Percentiles rank a stretch among this genome's conserved stretches.
phyloP scores from a whole-genome alignment of 75 land plant genomes.

The Chamaecyparis obtusa region DNA sequence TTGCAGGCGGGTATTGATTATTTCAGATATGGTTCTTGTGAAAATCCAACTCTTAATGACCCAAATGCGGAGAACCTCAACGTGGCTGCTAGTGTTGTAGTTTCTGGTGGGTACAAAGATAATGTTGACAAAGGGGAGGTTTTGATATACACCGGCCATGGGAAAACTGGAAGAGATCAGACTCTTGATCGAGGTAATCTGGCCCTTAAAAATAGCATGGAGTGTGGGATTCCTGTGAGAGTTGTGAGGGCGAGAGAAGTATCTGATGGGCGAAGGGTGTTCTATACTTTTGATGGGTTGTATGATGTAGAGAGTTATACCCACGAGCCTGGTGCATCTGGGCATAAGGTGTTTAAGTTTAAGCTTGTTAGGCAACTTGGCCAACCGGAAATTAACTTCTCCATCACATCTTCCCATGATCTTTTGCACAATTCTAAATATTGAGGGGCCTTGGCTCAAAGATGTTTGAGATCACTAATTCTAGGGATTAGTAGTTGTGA shows the following conservation, averaged over 20 bases:
- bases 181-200: constrained; percentile 14
- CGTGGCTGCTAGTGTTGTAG: constrained; percentile 14
- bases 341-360: constrained; percentile 20
- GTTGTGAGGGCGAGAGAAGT: constrained; percentile 22
- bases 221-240: constrained; percentile 13
- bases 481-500: too few relatives aligned
- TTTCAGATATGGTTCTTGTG: background rate
- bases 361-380: constrained; percentile 23
- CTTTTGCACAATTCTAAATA: too few relatives aligned
- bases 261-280: background rate
- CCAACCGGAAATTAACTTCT: constrained; percentile 19
- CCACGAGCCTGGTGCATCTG: constrained; percentile 11
- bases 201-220: constrained; percentile 20
- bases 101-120: constrained; percentile 16
- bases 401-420: too few relatives aligned
- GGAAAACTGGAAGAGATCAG: constrained; percentile 14
- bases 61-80: background rate
- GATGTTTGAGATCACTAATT: too few relatives aligned
- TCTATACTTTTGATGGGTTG: constrained; percentile 27
- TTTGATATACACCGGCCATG: constrained; percentile 24
- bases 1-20: constrained; percentile 23
- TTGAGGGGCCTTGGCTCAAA: too few relatives aligned
- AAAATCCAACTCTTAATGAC: background rate
- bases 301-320: constrained; percentile 14
- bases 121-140: constrained; percentile 17